Evolutionary conservation across 495 filamentous ascomycete genomes (phyloP).

Genomic region (Aspergillus conjunctus): DNA sequence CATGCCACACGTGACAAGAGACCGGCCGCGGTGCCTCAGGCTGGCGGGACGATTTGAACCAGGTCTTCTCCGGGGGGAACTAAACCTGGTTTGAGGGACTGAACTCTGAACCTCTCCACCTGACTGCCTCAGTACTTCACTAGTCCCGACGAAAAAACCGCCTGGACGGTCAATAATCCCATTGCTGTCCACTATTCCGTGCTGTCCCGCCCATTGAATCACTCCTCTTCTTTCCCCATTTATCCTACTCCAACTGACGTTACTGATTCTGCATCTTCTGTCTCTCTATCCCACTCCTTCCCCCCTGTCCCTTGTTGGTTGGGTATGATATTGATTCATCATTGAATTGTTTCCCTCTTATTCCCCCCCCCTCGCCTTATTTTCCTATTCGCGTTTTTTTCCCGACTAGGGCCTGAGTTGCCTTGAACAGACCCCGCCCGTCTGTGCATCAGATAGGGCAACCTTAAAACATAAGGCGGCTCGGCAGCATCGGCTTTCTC

Average conservation of each 20-base stretch:
- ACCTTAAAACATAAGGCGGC: conserved; percentile 31
- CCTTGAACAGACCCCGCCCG: conserved; percentile 31
- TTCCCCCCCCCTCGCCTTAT: not conserved
- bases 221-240: conserved; percentile 14
- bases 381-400: conserved; percentile 16
- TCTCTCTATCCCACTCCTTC: not conserved
- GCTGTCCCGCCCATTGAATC: conserved; percentile 14
- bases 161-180: conserved; percentile 15
- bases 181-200: conserved; percentile 18
- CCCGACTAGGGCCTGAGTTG: conserved; percentile 29
- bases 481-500: conserved; percentile 39
- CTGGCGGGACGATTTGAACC: conserved; percentile 18
- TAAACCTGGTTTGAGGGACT: conserved; percentile 1
- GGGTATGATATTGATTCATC: conserved; percentile 9
- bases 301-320: not conserved
- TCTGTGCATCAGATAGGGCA: conserved; percentile 43
- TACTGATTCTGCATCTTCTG: not conserved
- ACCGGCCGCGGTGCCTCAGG: conserved; percentile 31
- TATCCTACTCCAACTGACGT: not conserved
- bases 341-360: conserved; percentile 10
- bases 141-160: conserved; percentile 32
- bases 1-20: conserved; percentile 18
- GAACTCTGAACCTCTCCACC: conserved; percentile 31
- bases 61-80: conserved; percentile 12
- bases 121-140: conserved; percentile 24